These are phyloP conservation scores for Xylaria curta DNA, from an alignment of 495 filamentous ascomycete species.

Conservation along the genomic window DNA sequence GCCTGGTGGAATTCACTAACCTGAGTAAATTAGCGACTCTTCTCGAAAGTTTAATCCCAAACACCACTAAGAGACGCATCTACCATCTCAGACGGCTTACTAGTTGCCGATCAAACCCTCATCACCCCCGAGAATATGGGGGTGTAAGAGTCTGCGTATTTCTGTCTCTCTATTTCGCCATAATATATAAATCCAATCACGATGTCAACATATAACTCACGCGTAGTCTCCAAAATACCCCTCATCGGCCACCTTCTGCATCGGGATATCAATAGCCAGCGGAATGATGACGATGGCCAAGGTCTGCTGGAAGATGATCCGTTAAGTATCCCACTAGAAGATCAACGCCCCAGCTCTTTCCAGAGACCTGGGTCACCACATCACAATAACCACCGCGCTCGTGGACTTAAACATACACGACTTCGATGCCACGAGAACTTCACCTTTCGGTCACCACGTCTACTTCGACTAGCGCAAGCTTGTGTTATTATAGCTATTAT, in stretches of 20 bases:
- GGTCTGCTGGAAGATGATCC: conserved; percentile 38
- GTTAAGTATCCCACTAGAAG: conserved; percentile 33
- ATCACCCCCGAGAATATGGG: not conserved
- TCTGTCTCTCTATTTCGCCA: not conserved
- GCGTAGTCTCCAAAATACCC: conserved; percentile 26
- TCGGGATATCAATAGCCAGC: conserved; percentile 7
- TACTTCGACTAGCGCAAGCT: conserved; percentile 7
- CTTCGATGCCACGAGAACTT: not conserved
- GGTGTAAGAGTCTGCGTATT: not conserved
- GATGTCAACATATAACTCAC: conserved; percentile 5
- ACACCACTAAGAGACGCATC: not conserved
- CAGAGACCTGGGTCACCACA: not conserved
- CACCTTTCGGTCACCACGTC: not conserved
- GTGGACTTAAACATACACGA: not conserved
- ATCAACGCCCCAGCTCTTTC: not conserved
- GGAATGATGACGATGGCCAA: conserved; percentile 28
- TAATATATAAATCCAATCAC: not conserved
- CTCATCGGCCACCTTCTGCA: conserved; percentile 26
- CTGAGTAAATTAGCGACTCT: not conserved
- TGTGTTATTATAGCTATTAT: not conserved
- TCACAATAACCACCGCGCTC: not conserved
- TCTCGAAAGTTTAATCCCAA: not conserved
- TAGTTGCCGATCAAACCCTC: too few relatives aligned
- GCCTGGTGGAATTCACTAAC: not conserved
- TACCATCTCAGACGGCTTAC: not conserved